Percentiles rank a stretch among this genome's conserved stretches.
phyloP scores from a whole-genome alignment of 306 rosid genomes.

The Cicer chorassanicum region DNA sequence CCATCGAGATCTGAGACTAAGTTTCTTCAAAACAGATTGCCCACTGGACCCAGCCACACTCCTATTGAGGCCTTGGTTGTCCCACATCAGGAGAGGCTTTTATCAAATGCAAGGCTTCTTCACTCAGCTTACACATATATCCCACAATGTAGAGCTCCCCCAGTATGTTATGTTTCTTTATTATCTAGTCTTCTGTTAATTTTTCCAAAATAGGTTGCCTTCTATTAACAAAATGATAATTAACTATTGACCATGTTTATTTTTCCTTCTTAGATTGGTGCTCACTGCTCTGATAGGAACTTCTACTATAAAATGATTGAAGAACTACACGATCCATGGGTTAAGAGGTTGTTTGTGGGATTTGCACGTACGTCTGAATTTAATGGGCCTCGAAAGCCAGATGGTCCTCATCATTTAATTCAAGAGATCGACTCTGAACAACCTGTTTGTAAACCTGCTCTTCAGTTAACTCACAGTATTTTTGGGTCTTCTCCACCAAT shows the following conservation, averaged over 20 bases:
- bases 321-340: slow-evolving; percentile 87
- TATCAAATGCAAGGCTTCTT: slow-evolving; percentile 77
- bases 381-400: slow-evolving; percentile 90
- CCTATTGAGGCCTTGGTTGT: slow-evolving; percentile 88
- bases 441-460: slow-evolving; percentile 84
- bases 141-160: slow-evolving; percentile 91
- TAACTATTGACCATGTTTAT: slow-evolving; percentile 23
- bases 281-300: slow-evolving; percentile 81
- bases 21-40: slow-evolving; percentile 58
- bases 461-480: slow-evolving; percentile 78
- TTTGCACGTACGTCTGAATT: slow-evolving; percentile 90
- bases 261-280: slow-evolving; percentile 67
- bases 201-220: slow-evolving; percentile 19
- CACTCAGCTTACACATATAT: slow-evolving; percentile 87
- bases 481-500: slow-evolving; percentile 95
- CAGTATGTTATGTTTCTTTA: slow-evolving; percentile 62
- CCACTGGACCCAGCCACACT: slow-evolving; percentile 70
- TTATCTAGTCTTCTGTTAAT: slow-evolving; percentile 28
- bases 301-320: slow-evolving; percentile 79
- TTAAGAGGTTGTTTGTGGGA: slow-evolving; percentile 87
- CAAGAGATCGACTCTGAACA: slow-evolving; percentile 85
- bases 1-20: slow-evolving; percentile 69
- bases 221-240: slow-evolving; percentile 27
- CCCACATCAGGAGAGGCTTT: slow-evolving; percentile 72
- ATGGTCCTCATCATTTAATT: slow-evolving; percentile 74